phyloP scores from a whole-genome alignment of 257 asterid species.

The Fraxinus americana region DNA sequence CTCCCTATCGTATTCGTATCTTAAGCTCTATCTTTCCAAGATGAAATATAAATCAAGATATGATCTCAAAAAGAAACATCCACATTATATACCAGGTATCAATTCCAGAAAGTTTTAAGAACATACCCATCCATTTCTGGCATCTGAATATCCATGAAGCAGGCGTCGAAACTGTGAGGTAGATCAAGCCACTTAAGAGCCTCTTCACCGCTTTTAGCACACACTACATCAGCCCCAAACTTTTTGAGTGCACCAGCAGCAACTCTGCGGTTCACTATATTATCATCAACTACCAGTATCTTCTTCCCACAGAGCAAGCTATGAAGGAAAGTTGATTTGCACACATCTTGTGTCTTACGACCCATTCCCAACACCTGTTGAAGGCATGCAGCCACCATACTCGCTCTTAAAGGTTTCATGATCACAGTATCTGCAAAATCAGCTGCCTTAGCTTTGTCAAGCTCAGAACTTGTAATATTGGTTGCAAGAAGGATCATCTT shows the following conservation, averaged over 20 bases:
- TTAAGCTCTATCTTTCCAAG: background rate
- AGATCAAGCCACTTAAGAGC: constrained; percentile 74
- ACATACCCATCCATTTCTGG: constrained; percentile 99
- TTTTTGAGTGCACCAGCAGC: constrained; percentile 92
- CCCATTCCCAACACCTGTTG: constrained; percentile 70
- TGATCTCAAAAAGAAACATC: background rate
- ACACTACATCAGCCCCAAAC: constrained; percentile 78
- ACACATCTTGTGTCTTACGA: constrained; percentile 42
- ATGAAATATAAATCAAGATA: background rate
- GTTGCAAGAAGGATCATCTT: constrained; percentile 85
- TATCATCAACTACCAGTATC: constrained; percentile 91
- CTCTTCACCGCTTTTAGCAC: constrained; percentile 87
- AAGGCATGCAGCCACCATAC: constrained; percentile 86
- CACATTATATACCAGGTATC: background rate
- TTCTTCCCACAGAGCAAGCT: constrained; percentile 76
- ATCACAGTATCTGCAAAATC: constrained; percentile 82
- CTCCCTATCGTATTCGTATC: too few relatives aligned
- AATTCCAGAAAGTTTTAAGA: background rate
- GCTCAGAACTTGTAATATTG: constrained; percentile 55
- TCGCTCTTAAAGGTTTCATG: constrained; percentile 84
- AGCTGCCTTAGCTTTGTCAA: constrained; percentile 66
- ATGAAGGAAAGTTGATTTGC: constrained; percentile 40
- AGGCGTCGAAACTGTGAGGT: constrained; percentile 83
- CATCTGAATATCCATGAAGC: constrained; percentile 99
- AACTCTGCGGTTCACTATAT: constrained; percentile 79